phyloP scores from a whole-genome alignment of 176 grass and related monocot species.

The Triticum turgidum region DNA sequence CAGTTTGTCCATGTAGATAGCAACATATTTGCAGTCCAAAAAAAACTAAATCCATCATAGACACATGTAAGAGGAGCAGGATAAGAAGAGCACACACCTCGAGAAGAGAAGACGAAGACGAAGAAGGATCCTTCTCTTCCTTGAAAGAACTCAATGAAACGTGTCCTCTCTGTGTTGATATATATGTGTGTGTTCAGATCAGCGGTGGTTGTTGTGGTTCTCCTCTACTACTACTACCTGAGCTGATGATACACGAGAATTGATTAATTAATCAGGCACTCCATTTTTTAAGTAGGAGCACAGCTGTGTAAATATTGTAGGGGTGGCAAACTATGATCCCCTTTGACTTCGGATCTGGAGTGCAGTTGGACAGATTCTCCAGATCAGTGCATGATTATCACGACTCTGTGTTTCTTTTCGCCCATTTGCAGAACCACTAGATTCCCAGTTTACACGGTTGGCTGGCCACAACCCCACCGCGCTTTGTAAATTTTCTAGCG shows the following conservation, averaged over 20 bases:
- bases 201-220: not conserved
- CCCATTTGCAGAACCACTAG: not conserved
- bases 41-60: not conserved
- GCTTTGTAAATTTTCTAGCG: not conserved
- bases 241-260: not conserved
- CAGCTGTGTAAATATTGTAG: not conserved
- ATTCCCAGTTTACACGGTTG: not conserved
- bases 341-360: not conserved
- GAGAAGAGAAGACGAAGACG: not conserved
- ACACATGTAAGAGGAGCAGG: not conserved
- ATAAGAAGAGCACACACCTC: constrained; percentile 7
- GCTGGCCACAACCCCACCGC: not conserved
- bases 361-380: constrained; percentile 1
- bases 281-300: not conserved
- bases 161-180: not conserved
- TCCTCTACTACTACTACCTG: not conserved
- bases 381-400: not conserved
- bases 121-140: not conserved
- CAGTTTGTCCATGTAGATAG: not conserved
- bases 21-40: constrained; percentile 9
- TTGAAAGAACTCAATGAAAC: not conserved
- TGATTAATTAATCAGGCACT: not conserved
- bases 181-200: not conserved
- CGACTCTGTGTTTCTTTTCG: not conserved
- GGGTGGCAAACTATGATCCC: not conserved